Conservation (phyloP, 2,329 filamentous ascomycete genomes). For the Teratosphaeria gauchensis region DNA sequence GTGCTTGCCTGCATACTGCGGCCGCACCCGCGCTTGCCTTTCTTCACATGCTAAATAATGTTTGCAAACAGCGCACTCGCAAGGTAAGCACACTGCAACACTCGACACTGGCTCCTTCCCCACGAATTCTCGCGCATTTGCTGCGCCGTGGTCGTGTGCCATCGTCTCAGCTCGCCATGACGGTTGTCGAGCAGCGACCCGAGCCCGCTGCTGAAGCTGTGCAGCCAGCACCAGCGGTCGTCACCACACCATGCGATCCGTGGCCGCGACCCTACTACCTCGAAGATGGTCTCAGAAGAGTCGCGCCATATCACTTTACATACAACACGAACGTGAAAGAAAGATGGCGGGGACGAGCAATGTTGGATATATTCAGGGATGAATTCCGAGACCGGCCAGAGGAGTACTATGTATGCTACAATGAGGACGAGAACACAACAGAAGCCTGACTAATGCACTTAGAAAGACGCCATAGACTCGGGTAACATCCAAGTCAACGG, state of each 20-base stretch:
- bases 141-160: constrained; percentile 34
- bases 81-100: not conserved
- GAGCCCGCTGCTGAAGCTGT: constrained; percentile 27
- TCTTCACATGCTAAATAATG: not conserved
- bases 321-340: constrained; percentile 95
- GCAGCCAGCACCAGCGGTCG: constrained; percentile 38
- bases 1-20: not conserved
- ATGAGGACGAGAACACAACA: not conserved
- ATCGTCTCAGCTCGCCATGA: constrained; percentile 18
- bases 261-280: constrained; percentile 69
- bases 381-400: constrained; percentile 84
- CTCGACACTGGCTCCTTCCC: constrained; percentile 38
- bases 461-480: constrained; percentile 65
- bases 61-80: not conserved
- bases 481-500: constrained; percentile 77
- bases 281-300: constrained; percentile 71
- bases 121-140: constrained; percentile 43
- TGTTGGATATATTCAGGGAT: constrained; percentile 80
- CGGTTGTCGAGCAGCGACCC: constrained; percentile 14
- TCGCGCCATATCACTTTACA: constrained; percentile 81
- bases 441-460: constrained; percentile 17
- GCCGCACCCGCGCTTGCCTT: not conserved
- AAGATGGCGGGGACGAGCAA: constrained; percentile 71
- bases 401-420: constrained; percentile 66
- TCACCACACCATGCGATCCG: constrained; percentile 46